Evolutionary conservation across 208 protist genomes (phyloP), one percentile per base, ranked within the genome.

Genomic region (Plasmodiophora brassicae): DNA sequence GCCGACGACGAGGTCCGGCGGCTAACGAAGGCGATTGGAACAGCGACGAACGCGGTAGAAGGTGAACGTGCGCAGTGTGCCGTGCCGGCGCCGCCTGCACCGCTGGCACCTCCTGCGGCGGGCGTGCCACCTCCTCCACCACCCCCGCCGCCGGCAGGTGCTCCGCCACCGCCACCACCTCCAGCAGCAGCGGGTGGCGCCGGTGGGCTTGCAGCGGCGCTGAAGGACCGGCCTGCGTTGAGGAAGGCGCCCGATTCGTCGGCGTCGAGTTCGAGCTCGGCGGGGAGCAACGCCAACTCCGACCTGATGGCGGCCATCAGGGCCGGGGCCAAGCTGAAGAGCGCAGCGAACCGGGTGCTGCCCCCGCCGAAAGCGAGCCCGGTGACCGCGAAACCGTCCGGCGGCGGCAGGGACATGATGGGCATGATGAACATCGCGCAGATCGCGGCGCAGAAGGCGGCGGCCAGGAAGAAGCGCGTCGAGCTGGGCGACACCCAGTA

Each of bases 341-440:
- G 41, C 32, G 65, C 65, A 8, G 41, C 32, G 32, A 38, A 78
- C 10, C 65, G 65, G 5, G 41, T 5, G 65, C 65, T 78, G 5
- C 65, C 5, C 32, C 32, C 32, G 32, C 20, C 14, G n/a, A 44
- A n/a, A n/a, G 41, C 32, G 10, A 78, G 65, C n/a, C 32, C 14
- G 32, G 65, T 5, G 10, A 44, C 65, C 5, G 65, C 32, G 32
- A 78, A 78, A 32, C 32, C 32, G 41, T 28, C 20, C 50, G 50
- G 20, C 25, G 50, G 50, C 50, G 32, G 10, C 32, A 78, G 32
- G 65, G 65, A 38, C n/a, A 38, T 78, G n/a, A 78, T 78, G 65
- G 65, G 65, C 32, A 78, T 78, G 65, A 78, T 78, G 65, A 78
- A 78, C 41, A 78, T 78, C 41, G 65, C 65, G 20, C 65, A 78